A percentile compares a stretch with the other conserved stretches of the same genome.
Conservation (phyloP, 139 green algal genomes). For the Chlorella sp. region DNA sequence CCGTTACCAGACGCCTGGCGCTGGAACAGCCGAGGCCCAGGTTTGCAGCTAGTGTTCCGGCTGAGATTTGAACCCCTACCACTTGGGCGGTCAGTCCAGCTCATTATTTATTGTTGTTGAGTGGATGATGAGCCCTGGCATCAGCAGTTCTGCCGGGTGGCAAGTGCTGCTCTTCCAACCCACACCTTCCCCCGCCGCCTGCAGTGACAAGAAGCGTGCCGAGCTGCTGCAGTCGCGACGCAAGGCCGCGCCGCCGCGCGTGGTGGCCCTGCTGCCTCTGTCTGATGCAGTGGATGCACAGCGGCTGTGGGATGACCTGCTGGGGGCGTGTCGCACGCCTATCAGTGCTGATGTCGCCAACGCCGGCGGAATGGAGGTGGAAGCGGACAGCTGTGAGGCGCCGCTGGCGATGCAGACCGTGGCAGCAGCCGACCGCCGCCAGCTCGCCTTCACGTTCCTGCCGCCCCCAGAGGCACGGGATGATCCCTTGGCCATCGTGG, state of each 20-base stretch:
- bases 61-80: no score
- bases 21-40: no score
- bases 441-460: slow-evolving; percentile 67
- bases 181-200: background rate
- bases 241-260: slow-evolving; percentile 43
- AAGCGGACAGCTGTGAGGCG: background rate
- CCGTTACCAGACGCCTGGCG: no score
- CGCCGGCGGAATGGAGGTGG: slow-evolving; percentile 19
- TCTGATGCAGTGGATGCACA: slow-evolving; percentile 53
- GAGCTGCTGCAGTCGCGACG: slow-evolving; percentile 61
- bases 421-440: slow-evolving; percentile 30
- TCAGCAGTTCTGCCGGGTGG: background rate
- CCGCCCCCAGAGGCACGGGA: slow-evolving; percentile 51
- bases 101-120: background rate
- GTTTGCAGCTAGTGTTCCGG: no score
- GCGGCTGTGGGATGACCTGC: slow-evolving; percentile 44
- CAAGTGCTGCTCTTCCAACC: background rate
- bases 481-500: slow-evolving; percentile 68
- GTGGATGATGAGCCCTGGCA: background rate
- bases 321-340: slow-evolving; percentile 34
- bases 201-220: slow-evolving; percentile 66
- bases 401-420: slow-evolving; percentile 40
- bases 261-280: slow-evolving; percentile 76
- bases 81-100: no score
- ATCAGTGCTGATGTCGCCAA: background rate